Base-by-base conservation (phyloP, 768 basidiomycete genomes). In the Pleurotus giganteus region DNA sequence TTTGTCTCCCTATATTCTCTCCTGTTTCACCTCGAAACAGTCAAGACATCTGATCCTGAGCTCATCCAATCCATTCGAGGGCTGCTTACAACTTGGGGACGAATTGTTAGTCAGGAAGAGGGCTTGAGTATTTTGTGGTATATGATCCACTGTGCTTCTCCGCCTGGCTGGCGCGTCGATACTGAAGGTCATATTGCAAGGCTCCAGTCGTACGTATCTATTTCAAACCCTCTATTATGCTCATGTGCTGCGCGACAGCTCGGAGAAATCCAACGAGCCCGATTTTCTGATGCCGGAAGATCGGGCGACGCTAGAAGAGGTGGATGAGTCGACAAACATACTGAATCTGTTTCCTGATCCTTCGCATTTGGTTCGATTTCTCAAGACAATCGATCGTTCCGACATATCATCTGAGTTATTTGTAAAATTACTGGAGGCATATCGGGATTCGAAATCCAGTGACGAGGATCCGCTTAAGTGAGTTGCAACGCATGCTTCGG, bases 271-370 rank as follows among this genome's bases (percentile, higher is more conserved):
- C 4, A 37, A 68, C 17, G 62, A 66, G 0, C 69, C 77, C 13
- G 66, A 75, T 4, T 62, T 88, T 11, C 68, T 85, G 39, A 81
- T 82, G 1, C 83, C 86, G 2, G 74, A 79, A 31, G 76, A 81
- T 53, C 67, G 66, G 26, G 73, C 69, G 19, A 72, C 72, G 21
- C 59, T 67, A 0, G 78, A 76, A 9, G 75, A 79, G 34, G 64
- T 77, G 28, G 73, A 76, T 58, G 61, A 80, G 15, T 80, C 86
- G 58, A 65, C 77, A 26, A 84, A 85, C 60, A 65, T 85, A 7
- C 72, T 95, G 26, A 74, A 82, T 47, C 72, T 91, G 12, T 88
- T 86, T 55, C 94, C 94, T 1, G 86, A 93, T 62, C 89, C 95
- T 1, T 63, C 67, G 2, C 82, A 84, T 59, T 81, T 94, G 56